These are phyloP conservation scores for Picea abies DNA, from an alignment of 83 land plant species.

Conservation along the genomic window DNA sequence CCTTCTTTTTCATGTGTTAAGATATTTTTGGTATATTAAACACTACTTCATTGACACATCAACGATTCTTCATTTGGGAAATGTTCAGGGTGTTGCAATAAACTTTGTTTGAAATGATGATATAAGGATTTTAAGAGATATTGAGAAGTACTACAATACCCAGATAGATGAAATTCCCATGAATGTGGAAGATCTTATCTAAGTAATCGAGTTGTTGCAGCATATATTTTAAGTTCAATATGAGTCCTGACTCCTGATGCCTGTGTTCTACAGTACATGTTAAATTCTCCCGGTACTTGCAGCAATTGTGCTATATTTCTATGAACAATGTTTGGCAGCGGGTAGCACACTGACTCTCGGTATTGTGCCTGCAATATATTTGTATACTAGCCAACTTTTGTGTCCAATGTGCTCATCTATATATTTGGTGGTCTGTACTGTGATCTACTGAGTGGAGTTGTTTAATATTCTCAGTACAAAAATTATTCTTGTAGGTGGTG, in stretches of 20 bases:
- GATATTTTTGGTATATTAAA: not conserved
- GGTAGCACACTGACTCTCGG: no score
- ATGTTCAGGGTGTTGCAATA: constrained; percentile 96
- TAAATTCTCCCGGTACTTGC: no score
- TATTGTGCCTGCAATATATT: no score
- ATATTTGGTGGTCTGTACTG: no score
- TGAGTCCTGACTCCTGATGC: not conserved
- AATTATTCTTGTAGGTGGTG: no score
- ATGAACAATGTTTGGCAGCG: not conserved
- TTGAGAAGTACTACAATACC: constrained; percentile 98
- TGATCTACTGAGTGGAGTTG: no score
- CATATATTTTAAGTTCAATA: constrained; percentile 6
- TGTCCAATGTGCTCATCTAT: no score
- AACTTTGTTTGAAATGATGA: constrained; percentile 96
- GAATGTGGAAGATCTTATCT: no score
- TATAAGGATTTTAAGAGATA: constrained; percentile 31
- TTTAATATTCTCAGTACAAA: no score
- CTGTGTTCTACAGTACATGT: not conserved
- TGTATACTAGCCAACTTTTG: no score
- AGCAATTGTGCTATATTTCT: not conserved
- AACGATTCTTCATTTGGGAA: not conserved
- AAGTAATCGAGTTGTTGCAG: no score
- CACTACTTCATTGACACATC: not conserved
- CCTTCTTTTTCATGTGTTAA: not conserved
- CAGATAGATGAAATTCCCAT: constrained; percentile 76